Evolutionary conservation across 2,329 filamentous ascomycete genomes (phyloP).

Genomic region (Tolypocladium nubicola): DNA sequence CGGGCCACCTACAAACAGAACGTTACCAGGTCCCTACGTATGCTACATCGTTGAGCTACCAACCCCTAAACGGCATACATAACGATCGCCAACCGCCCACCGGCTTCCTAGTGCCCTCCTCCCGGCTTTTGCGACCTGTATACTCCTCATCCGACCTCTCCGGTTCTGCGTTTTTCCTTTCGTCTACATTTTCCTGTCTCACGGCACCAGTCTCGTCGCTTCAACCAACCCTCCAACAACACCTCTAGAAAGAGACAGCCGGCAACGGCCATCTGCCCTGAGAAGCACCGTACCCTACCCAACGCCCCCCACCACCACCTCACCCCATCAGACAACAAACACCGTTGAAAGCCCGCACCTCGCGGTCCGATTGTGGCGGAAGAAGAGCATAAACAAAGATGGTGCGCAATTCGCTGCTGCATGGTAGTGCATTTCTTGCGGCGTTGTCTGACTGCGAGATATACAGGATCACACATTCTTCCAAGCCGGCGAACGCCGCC

Average conservation of each 20-base stretch:
- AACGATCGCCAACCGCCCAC: conserved; percentile 36
- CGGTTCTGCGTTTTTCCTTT: conserved; percentile 19
- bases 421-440: too few species aligned
- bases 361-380: neutral
- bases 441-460: neutral
- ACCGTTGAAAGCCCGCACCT: neutral
- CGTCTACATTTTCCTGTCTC: conserved; percentile 14
- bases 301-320: too few species aligned
- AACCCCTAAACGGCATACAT: conserved; percentile 25
- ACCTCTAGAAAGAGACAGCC: conserved; percentile 16
- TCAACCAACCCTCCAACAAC: neutral
- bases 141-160: conserved; percentile 20
- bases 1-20: neutral
- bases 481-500: conserved; percentile 23
- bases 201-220: conserved; percentile 9
- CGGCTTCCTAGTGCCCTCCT: conserved; percentile 20
- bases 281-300: conserved; percentile 5
- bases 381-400: conserved; percentile 15
- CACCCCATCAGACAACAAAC: neutral
- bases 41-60: neutral
- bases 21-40: conserved; percentile 1
- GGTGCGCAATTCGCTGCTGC: conserved; percentile 15
- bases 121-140: conserved; percentile 30
- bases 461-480: conserved; percentile 25
- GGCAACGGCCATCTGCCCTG: conserved; percentile 24